These are phyloP conservation scores for Saururus chinensis DNA, from an alignment of 164 flowering plant species.

Conservation along the genomic window DNA sequence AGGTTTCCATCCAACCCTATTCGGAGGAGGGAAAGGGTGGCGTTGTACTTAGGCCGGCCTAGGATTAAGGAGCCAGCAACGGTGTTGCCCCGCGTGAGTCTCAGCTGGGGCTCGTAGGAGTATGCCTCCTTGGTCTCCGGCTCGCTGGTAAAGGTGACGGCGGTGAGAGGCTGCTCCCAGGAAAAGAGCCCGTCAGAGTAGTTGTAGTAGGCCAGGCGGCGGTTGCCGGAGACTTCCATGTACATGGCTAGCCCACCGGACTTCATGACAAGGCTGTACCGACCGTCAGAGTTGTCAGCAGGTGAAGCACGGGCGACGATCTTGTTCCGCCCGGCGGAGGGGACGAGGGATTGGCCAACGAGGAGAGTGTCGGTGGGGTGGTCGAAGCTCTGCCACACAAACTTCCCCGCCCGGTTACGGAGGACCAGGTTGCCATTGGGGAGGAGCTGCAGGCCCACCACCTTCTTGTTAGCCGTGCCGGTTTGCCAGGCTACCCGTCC, in stretches of 20 bases:
- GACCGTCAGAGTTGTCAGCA: constrained; percentile 12
- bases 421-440: constrained; percentile 27
- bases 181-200: not conserved
- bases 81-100: not conserved
- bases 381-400: constrained; percentile 33
- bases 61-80: not conserved
- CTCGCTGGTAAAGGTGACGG: constrained; percentile 4
- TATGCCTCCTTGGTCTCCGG: constrained; percentile 2
- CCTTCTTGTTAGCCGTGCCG: constrained; percentile 23
- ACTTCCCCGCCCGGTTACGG: constrained; percentile 10
- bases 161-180: too few species aligned
- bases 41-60: constrained; percentile 15
- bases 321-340: constrained; percentile 2
- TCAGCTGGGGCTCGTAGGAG: constrained; percentile 7
- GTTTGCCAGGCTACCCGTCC: constrained; percentile 26
- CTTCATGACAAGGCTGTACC: constrained; percentile 18
- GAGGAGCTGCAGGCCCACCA: constrained; percentile 12
- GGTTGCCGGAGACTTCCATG: not conserved
- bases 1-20: constrained; percentile 25
- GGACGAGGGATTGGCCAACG: constrained; percentile 16
- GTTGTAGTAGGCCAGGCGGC: not conserved
- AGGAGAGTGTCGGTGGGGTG: constrained; percentile 22
- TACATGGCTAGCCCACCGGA: constrained; percentile 7
- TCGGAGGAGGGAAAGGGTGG: constrained; percentile 14
- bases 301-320: constrained; percentile 18